These are phyloP conservation scores for Mycena rebaudengoi DNA, from an alignment of 768 basidiomycete genomes.

Conservation along the genomic window DNA sequence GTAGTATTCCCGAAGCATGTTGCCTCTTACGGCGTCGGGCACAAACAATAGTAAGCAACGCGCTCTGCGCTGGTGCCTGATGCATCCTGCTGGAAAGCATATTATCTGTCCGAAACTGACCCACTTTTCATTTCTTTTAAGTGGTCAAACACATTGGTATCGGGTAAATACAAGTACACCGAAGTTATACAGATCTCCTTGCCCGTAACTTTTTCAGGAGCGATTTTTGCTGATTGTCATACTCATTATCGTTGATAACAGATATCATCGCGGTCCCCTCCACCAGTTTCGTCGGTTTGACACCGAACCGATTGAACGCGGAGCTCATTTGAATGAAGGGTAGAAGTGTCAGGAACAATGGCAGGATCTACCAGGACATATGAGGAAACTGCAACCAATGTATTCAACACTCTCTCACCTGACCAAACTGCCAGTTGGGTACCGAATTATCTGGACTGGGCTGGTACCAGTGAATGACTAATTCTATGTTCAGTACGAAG, in stretches of 20 bases:
- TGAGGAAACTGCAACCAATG: not conserved
- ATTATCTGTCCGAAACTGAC: too few species aligned
- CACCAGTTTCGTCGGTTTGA: not conserved
- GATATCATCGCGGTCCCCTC: not conserved
- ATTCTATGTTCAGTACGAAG: not conserved
- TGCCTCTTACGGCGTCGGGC: too few species aligned
- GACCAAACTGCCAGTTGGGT: slow-evolving; percentile 3
- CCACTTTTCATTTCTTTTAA: too few species aligned
- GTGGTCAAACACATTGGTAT: too few species aligned
- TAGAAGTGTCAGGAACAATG: slow-evolving; percentile 9
- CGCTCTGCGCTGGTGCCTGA: too few species aligned
- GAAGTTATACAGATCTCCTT: too few species aligned
- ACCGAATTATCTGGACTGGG: not conserved
- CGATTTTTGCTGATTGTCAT: too few species aligned
- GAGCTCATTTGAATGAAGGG: not conserved
- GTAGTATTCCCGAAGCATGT: too few species aligned
- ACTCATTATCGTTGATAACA: not conserved
- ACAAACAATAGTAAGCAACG: too few species aligned
- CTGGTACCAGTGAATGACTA: not conserved
- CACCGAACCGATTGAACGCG: not conserved
- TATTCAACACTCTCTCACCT: not conserved
- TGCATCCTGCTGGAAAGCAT: too few species aligned
- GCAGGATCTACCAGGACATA: not conserved
- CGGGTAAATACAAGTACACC: too few species aligned
- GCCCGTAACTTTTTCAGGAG: too few species aligned